Conservation (phyloP, 148 eudicot species). For the Rhododendron henanense region DNA sequence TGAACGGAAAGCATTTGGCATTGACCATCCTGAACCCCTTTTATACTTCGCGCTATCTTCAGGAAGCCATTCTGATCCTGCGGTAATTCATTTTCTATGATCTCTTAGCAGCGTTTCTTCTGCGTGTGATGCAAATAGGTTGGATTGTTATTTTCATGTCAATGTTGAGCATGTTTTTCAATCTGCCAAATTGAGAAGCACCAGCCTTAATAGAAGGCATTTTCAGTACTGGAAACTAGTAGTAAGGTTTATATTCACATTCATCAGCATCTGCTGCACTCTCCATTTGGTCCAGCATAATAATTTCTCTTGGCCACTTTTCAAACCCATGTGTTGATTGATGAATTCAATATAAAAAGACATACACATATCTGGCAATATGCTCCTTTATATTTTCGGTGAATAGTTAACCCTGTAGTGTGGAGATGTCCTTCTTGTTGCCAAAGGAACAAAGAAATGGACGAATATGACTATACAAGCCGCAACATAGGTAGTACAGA, state of each 20-base stretch:
- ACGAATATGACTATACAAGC: neutral
- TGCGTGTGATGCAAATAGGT: neutral
- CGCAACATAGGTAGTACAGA: neutral
- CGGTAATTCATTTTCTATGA: constrained; percentile 42
- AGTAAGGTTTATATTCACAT: neutral
- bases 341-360: neutral
- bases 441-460: neutral
- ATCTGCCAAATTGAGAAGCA: neutral
- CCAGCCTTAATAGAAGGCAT: neutral
- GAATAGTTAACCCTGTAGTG: neutral
- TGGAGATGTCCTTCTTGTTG: neutral
- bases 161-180: neutral
- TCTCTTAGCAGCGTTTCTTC: neutral
- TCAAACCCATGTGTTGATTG: neutral
- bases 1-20: constrained; percentile 64
- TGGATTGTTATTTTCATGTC: neutral
- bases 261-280: neutral
- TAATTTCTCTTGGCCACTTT: neutral
- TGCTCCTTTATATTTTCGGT: neutral
- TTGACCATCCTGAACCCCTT: constrained; percentile 90
- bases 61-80: constrained; percentile 97
- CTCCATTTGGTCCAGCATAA: neutral
- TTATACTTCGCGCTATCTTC: constrained; percentile 84
- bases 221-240: neutral
- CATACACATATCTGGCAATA: neutral